These are phyloP conservation scores for Theileria parva DNA, from an alignment of 169 alveolate genomes.

Conservation along the genomic window DNA sequence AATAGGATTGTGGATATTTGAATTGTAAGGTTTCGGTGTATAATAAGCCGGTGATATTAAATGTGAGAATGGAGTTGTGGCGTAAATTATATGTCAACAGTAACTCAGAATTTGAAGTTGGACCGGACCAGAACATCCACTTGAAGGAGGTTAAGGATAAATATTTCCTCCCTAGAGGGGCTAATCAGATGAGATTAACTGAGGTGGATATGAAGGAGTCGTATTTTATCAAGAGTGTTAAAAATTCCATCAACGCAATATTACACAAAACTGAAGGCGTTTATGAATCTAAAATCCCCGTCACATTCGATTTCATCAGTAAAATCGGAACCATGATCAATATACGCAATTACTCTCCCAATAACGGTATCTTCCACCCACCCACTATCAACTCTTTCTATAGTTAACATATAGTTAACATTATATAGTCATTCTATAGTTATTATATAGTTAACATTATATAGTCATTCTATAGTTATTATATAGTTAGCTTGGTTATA, in stretches of 20 bases:
- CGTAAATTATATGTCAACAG: slow-evolving; percentile 54
- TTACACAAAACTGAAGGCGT: slow-evolving; percentile 67
- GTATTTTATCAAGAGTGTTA: slow-evolving; percentile 11
- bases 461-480: no score
- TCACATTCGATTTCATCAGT: slow-evolving; percentile 54
- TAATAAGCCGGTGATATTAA: slow-evolving; percentile 49
- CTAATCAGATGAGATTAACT: slow-evolving; percentile 34
- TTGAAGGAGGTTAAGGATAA: slow-evolving; percentile 25
- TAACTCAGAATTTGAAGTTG: slow-evolving; percentile 6
- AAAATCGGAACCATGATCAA: slow-evolving; percentile 47
- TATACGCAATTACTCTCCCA: not conserved
- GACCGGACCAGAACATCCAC: slow-evolving; percentile 37
- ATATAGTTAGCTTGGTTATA: slow-evolving; percentile 3
- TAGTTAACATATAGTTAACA: no score
- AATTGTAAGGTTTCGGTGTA: slow-evolving; percentile 50
- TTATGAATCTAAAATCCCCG: slow-evolving; percentile 59
- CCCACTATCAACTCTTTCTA: no score
- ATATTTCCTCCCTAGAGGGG: slow-evolving; percentile 48
- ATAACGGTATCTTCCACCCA: not conserved
- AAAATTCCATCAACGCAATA: slow-evolving; percentile 38
- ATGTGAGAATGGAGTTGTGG: slow-evolving; percentile 56
- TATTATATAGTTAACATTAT: no score
- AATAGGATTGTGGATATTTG: slow-evolving; percentile 26
- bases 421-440: no score
- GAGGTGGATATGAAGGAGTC: slow-evolving; percentile 64